These are phyloP conservation scores for Aschersonia sp. DNA, from an alignment of 2,329 filamentous ascomycete genomes.

Conservation along the genomic window DNA sequence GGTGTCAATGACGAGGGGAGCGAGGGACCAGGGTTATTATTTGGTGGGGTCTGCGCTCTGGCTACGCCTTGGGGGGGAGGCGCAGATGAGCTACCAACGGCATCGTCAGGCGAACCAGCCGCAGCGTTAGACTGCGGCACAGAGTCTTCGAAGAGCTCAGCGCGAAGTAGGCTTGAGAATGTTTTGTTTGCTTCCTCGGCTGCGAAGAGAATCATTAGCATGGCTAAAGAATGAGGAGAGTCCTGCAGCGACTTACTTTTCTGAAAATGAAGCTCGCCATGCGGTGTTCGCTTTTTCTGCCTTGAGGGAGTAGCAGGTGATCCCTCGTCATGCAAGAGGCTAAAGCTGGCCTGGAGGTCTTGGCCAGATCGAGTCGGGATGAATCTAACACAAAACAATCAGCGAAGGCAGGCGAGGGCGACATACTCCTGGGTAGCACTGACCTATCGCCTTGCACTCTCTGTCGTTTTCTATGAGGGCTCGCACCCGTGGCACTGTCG, in stretches of 20 bases:
- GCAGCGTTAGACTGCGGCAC: conserved; percentile 68
- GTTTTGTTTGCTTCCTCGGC: conserved; percentile 92
- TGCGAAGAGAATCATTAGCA: conserved; percentile 11
- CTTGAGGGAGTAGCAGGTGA: conserved; percentile 85
- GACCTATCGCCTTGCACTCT: conserved; percentile 49
- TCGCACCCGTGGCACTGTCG: conserved; percentile 37
- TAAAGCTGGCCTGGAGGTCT: conserved; percentile 87
- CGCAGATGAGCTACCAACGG: conserved; percentile 32
- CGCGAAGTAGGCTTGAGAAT: conserved; percentile 74
- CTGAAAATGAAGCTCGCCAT: conserved; percentile 88
- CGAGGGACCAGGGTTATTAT: conserved; percentile 41
- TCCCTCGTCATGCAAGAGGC: conserved; percentile 77
- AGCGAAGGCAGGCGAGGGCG: too few relatives aligned
- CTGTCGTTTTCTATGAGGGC: conserved; percentile 43
- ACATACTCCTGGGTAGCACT: conserved; percentile 3
- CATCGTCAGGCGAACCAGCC: conserved; percentile 44
- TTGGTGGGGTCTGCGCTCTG: conserved; percentile 69
- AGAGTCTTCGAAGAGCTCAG: conserved; percentile 82
- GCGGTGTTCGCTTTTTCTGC: conserved; percentile 68
- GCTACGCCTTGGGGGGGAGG: conserved; percentile 48
- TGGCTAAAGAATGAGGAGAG: neutral
- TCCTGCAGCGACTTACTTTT: conserved; percentile 46
- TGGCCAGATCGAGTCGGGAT: conserved; percentile 89
- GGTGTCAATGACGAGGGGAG: conserved; percentile 70
- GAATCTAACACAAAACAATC: conserved; percentile 43